Base-by-base conservation (phyloP, 2,329 filamentous ascomycete species). In the Nothopassalora personata region DNA sequence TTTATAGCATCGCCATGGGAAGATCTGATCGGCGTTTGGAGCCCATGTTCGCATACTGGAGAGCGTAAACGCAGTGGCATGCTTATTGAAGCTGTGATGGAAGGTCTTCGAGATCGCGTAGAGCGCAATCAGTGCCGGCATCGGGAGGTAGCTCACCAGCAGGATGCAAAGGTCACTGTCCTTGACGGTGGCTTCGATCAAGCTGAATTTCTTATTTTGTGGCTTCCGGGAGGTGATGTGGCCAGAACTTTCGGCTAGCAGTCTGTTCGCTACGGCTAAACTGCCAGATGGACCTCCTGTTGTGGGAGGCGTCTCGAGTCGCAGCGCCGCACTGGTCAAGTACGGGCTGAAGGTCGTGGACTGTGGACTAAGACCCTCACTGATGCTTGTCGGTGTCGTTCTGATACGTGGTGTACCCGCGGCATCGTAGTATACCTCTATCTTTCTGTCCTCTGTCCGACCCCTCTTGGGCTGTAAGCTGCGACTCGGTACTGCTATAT, bases 61-160 rank as follows among this genome's bases (percentile, higher is more conserved):
- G 43, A 81, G 75, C 54, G 90, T 78, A 58, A 83, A 81, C 39
- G 82, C 82, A 8, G 80, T 80, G 69, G 86, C 80, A 64, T 86
- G 78, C 54, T 76, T 75, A 69, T 87, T 82, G 67, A 90, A 72
- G 30, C 84, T 77, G 51, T 75, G 71, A 68, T 90, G 81, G 68
- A 89, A 87, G 36, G 81, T 77, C 56, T 78, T 82, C 70, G 83
- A 88, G 64, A 85, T 82, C 64, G 81, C 77, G 76, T 88, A 90
- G 34, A 91, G 78, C 48, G 76, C 80, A 60, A 91, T 70, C 6
- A 91, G 76, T 55, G 86, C 84, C 13, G 74, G 68, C 0, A 83
- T 73, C 7, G 72, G 70, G 19, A 90, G 78, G 59, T 82, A 76
- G 63, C 79, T 78, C 59, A 81, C 80, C 7, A 89, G 67, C 52